These are phyloP conservation scores for Gossypium mustelinum DNA, from an alignment of 345 rosid genomes.

Conservation along the genomic window DNA sequence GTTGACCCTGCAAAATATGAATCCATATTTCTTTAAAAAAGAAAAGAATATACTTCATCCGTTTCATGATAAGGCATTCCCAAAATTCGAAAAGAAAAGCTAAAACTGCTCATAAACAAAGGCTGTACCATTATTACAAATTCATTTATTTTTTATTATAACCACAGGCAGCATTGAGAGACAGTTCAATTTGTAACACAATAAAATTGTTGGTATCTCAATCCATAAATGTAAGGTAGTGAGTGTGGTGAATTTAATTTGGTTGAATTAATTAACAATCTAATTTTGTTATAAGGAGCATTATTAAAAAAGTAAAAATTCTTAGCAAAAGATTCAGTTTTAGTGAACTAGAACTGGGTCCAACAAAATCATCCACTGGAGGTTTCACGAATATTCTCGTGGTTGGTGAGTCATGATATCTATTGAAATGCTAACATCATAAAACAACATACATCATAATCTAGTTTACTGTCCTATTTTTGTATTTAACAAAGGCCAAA, in stretches of 20 bases:
- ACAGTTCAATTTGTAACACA: neutral
- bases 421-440: neutral
- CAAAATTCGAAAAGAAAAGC: neutral
- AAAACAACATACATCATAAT: neutral
- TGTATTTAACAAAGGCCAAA: neutral
- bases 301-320: neutral
- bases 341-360: neutral
- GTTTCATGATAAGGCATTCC: too few species aligned
- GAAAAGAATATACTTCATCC: neutral
- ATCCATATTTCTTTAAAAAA: neutral
- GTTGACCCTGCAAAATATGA: conserved; percentile 35
- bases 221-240: neutral
- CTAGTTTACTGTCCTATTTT: neutral
- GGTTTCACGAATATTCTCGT: neutral
- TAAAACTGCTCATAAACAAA: neutral
- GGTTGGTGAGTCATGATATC: neutral
- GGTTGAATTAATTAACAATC: neutral
- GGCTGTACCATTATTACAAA: neutral
- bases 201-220: neutral
- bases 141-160: neutral
- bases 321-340: neutral
- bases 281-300: neutral
- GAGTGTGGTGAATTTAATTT: neutral
- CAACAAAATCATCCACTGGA: neutral
- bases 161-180: neutral